Conservation (phyloP, 164 flowering plant genomes). For the Santalum album region DNA sequence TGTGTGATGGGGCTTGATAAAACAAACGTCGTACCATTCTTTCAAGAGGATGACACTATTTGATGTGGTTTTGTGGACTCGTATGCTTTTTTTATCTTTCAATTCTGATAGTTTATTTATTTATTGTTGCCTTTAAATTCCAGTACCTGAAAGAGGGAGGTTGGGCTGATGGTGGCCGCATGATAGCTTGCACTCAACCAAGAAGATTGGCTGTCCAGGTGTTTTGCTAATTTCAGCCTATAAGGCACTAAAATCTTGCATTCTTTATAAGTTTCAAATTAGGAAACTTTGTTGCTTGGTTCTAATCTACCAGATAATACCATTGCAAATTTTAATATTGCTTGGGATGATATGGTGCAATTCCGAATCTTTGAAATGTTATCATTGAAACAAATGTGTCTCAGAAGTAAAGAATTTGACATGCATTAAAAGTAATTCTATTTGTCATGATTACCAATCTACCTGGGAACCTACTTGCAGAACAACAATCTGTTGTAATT, state of each 20-base stretch:
- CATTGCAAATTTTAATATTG: too few relatives aligned
- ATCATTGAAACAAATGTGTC: too few relatives aligned
- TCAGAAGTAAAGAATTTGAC: too few relatives aligned
- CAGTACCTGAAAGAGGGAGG: conserved; percentile 94
- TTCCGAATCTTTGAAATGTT: too few relatives aligned
- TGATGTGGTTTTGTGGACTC: not conserved
- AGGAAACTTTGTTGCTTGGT: too few relatives aligned
- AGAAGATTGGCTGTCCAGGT: conserved; percentile 94
- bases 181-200: conserved; percentile 95
- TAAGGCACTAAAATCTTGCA: not conserved
- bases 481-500: not conserved
- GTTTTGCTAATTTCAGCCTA: not conserved
- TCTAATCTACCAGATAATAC: too few relatives aligned
- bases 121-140: conserved; percentile 3
- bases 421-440: too few relatives aligned
- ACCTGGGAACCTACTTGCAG: not conserved
- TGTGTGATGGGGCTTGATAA: too few relatives aligned
- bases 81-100: not conserved
- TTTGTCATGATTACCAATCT: not conserved
- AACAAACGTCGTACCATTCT: too few relatives aligned
- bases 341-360: too few relatives aligned
- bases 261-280: too few relatives aligned
- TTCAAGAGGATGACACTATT: too few relatives aligned
- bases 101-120: not conserved
- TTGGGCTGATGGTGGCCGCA: conserved; percentile 91